Evolutionary conservation across 495 filamentous ascomycete genomes (phyloP), one percentile per base, ranked within the genome.

Genomic region (Echria macrotheca): DNA sequence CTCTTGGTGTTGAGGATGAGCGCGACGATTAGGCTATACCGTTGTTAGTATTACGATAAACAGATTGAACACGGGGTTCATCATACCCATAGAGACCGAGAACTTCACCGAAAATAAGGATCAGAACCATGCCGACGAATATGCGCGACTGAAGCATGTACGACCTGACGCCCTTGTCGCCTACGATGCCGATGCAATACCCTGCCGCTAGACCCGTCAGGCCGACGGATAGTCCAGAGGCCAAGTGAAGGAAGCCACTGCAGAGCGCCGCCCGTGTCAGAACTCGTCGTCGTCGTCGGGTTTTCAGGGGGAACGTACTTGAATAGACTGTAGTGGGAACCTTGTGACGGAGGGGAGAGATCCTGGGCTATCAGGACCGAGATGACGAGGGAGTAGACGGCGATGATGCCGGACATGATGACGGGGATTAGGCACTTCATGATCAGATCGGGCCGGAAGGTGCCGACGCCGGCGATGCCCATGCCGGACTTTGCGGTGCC

Each of bases 331-430:
- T 91, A 91, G 55, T 75, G 69, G 43, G 77, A 63, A 2, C 60
- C 57, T 32, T 77, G 72, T 11, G 54, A 57, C 15, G 84, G 80
- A 7, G 89, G 87, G 5, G 70, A 72, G 63, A 96, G 77, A 57
- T 91, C 86, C 57, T 84, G 82, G 12, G 89, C 86, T 63, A 97
- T 97, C 25, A 99, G 78, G 59, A 99, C 93, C 14, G 91, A 82
- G 54, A 99, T 87, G 54, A 99, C 93, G 37, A 99, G 86, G 28
- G 90, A 83, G 71, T 99, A 99, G 55, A 99, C 94, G 28, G 93
- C 93, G 57, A 99, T 89, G 63, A 99, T 99, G 78, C 93, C 93
- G 63, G 93, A 94, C 93, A 99, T 99, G 73, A 99, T 88, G 54
- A 97, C 91, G 46, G 91, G 93, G 60, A 94, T 91, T 29, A 96